phyloP scores from a whole-genome alignment of 1,284 basidiomycete genomes.

The Ceratobasidium sp. region DNA sequence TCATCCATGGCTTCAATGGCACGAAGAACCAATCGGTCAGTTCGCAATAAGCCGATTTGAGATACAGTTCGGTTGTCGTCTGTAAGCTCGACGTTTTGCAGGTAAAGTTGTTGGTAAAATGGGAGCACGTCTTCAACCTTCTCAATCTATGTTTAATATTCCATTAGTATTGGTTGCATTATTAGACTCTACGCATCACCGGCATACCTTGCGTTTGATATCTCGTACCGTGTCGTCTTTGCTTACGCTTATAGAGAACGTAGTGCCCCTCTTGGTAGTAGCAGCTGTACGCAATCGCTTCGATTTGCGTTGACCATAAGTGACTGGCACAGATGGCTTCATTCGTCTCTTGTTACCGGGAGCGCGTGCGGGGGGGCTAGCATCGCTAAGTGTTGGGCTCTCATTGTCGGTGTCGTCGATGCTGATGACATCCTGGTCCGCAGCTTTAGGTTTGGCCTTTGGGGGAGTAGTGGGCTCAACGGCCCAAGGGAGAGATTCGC shows the following conservation, averaged over 20 bases:
- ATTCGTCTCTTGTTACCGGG: slow-evolving; percentile 26
- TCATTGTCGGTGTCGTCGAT: slow-evolving; percentile 23
- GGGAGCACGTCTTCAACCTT: slow-evolving; percentile 70
- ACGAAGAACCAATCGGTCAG: slow-evolving; percentile 72
- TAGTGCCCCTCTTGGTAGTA: neutral
- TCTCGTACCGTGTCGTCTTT: slow-evolving; percentile 78
- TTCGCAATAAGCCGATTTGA: slow-evolving; percentile 68
- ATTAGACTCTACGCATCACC: neutral
- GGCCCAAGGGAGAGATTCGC: slow-evolving; percentile 18
- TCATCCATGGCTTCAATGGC: slow-evolving; percentile 57
- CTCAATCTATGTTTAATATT: slow-evolving; percentile 59
- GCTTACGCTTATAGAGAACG: slow-evolving; percentile 60
- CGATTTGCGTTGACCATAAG: slow-evolving; percentile 22
- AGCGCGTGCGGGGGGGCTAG: slow-evolving; percentile 34
- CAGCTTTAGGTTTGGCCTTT: neutral
- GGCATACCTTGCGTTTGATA: slow-evolving; percentile 71
- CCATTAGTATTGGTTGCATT: slow-evolving; percentile 2
- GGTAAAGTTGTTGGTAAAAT: slow-evolving; percentile 76
- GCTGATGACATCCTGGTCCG: slow-evolving; percentile 1
- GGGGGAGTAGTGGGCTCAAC: neutral
- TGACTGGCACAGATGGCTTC: neutral
- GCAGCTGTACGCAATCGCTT: slow-evolving; percentile 29
- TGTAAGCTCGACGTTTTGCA: slow-evolving; percentile 68
- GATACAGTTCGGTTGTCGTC: slow-evolving; percentile 70
- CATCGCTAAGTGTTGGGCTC: slow-evolving; percentile 3